Evolutionary conservation across 441 rosid species (phyloP).

Genomic region (Kokia cookei): DNA sequence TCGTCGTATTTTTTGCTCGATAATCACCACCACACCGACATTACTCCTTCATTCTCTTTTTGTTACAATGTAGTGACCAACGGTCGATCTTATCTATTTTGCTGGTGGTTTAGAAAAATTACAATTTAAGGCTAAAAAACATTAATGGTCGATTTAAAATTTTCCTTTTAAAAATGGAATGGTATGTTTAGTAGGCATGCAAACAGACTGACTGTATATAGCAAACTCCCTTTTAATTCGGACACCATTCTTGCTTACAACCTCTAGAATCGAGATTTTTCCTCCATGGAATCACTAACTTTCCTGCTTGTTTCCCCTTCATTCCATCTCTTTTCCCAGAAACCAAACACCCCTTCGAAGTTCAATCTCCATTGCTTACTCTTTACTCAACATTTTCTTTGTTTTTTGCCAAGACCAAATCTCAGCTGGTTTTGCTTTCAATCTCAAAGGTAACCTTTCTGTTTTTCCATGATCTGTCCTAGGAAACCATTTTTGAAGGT

Average conservation of each 20-base stretch:
- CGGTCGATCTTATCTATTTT: not conserved
- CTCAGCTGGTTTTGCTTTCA: not conserved
- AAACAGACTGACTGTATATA: slow-evolving; percentile 9
- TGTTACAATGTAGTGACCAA: no score
- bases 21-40: no score
- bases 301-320: not conserved
- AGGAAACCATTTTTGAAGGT: not conserved
- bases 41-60: no score
- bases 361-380: not conserved
- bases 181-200: not conserved
- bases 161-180: not conserved
- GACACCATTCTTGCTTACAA: slow-evolving; percentile 13
- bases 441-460: not conserved
- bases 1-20: no score
- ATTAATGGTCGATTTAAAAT: not conserved
- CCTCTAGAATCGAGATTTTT: slow-evolving; percentile 31
- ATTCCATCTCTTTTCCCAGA: slow-evolving; percentile 9
- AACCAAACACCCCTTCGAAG: not conserved
- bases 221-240: slow-evolving; percentile 19
- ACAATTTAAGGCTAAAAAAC: not conserved
- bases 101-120: not conserved
- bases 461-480: not conserved
- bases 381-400: not conserved
- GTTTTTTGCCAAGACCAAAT: not conserved
- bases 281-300: slow-evolving; percentile 13